Conservation (phyloP, 345 rosid species). For the Psidium friedrichsthalianum region DNA sequence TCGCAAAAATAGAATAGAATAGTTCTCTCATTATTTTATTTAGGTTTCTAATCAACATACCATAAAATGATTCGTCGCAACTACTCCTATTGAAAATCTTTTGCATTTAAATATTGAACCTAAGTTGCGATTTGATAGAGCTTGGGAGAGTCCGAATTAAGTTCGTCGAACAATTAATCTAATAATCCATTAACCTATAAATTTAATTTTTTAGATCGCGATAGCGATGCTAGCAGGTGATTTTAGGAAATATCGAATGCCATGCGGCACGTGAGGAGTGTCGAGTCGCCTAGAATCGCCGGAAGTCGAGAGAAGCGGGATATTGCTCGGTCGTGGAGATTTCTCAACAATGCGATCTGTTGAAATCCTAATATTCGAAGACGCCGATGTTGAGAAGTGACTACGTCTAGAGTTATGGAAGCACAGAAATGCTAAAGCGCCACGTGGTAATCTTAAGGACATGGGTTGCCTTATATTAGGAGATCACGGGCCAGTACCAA, state of each 20-base stretch:
- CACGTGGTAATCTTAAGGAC: background rate
- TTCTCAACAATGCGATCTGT: background rate
- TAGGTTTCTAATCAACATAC: too few species aligned
- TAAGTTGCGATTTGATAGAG: too few species aligned
- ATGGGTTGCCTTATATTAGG: background rate
- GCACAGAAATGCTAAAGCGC: background rate
- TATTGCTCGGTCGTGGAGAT: background rate
- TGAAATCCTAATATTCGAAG: background rate
- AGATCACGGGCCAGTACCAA: rapidly evolving
- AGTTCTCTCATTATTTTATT: too few species aligned
- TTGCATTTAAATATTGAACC: too few species aligned
- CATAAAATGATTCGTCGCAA: too few species aligned
- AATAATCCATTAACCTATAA: too few species aligned
- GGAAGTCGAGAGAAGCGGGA: background rate
- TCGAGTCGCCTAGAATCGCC: background rate
- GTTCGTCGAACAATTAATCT: too few species aligned
- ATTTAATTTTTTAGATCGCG: too few species aligned
- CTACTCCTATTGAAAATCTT: too few species aligned
- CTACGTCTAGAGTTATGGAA: background rate
- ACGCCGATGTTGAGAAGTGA: background rate
- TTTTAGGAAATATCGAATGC: background rate
- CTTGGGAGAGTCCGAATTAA: too few species aligned
- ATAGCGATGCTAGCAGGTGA: background rate
- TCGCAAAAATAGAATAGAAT: too few species aligned
- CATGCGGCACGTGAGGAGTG: background rate